These are phyloP conservation scores for Amaranthus tricolor DNA, from an alignment of 179 eudicot species.

Conservation along the genomic window DNA sequence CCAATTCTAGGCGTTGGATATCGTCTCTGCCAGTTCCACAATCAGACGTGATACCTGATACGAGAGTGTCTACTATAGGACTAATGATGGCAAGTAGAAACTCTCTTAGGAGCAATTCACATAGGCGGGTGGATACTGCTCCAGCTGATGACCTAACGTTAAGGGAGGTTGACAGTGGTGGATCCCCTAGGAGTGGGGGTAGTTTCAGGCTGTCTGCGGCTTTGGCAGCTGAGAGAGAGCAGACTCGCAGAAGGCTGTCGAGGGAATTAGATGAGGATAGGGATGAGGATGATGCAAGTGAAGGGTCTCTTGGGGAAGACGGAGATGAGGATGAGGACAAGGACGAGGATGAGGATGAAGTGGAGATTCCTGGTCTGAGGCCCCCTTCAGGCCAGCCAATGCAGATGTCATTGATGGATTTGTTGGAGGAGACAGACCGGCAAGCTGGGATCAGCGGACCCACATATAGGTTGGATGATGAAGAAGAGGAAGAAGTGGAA, in stretches of 20 bases:
- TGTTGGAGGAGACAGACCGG: slow-evolving; percentile 54
- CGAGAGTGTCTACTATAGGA: slow-evolving; percentile 4
- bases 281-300: slow-evolving; percentile 19
- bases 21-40: slow-evolving; percentile 35
- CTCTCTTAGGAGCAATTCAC: slow-evolving; percentile 29
- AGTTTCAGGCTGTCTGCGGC: slow-evolving; percentile 45
- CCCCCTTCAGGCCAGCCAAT: slow-evolving; percentile 21
- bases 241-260: slow-evolving; percentile 31
- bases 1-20: slow-evolving; percentile 29
- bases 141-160: slow-evolving; percentile 31
- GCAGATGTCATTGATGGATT: slow-evolving; percentile 63
- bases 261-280: slow-evolving; percentile 28
- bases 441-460: slow-evolving; percentile 49
- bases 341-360: slow-evolving; percentile 28
- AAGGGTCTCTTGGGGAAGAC: slow-evolving; percentile 1
- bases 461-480: slow-evolving; percentile 35
- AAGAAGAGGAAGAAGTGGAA: slow-evolving; percentile 43
- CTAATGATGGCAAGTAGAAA: slow-evolving; percentile 20
- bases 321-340: slow-evolving; percentile 14
- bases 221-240: slow-evolving; percentile 39
- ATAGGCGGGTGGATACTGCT: slow-evolving; percentile 26
- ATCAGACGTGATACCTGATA: slow-evolving; percentile 36
- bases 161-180: slow-evolving; percentile 37
- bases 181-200: slow-evolving; percentile 35
- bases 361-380: slow-evolving; percentile 9